Conservation (phyloP, 2,329 filamentous ascomycete species). For the Hirsutella thompsonii region DNA sequence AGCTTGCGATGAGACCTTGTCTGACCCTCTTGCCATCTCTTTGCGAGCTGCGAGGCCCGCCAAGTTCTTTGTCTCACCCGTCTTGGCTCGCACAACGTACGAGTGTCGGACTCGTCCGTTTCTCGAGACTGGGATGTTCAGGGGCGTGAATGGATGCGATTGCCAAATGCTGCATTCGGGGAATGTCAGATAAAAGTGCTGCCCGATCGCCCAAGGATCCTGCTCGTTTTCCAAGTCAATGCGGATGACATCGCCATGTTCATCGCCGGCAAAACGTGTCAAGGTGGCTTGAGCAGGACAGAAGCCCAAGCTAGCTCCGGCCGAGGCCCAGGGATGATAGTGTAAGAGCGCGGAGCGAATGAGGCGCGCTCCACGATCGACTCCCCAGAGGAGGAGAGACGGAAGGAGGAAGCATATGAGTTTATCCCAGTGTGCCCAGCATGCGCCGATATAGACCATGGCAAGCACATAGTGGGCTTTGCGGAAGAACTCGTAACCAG, state of each 20-base stretch:
- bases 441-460: slow-evolving; percentile 61
- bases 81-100: slow-evolving; percentile 44
- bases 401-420: slow-evolving; percentile 58
- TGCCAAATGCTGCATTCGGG: slow-evolving; percentile 56
- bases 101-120: slow-evolving; percentile 32
- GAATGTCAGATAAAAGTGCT: slow-evolving; percentile 63
- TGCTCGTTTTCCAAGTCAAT: slow-evolving; percentile 53
- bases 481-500: slow-evolving; percentile 67
- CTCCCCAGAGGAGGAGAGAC: slow-evolving; percentile 47
- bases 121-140: slow-evolving; percentile 34
- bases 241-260: slow-evolving; percentile 49
- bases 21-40: slow-evolving; percentile 11
- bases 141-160: slow-evolving; percentile 57
- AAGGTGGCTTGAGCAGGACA: slow-evolving; percentile 32
- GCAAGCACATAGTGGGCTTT: slow-evolving; percentile 63
- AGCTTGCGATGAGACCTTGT: slow-evolving; percentile 5
- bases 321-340: slow-evolving; percentile 30
- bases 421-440: slow-evolving; percentile 61
- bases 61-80: slow-evolving; percentile 45
- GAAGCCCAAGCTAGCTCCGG: slow-evolving; percentile 35
- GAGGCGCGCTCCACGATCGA: slow-evolving; percentile 49
- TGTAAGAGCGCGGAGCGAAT: slow-evolving; percentile 48
- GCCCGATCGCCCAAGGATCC: slow-evolving; percentile 49
- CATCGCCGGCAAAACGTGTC: slow-evolving; percentile 36
- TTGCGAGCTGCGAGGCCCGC: slow-evolving; percentile 29